Percentiles rank a stretch among this genome's conserved stretches.
Conservation (phyloP, 805 yeast genomes). For the Sugiyamaella boreocaroliniensis region DNA sequence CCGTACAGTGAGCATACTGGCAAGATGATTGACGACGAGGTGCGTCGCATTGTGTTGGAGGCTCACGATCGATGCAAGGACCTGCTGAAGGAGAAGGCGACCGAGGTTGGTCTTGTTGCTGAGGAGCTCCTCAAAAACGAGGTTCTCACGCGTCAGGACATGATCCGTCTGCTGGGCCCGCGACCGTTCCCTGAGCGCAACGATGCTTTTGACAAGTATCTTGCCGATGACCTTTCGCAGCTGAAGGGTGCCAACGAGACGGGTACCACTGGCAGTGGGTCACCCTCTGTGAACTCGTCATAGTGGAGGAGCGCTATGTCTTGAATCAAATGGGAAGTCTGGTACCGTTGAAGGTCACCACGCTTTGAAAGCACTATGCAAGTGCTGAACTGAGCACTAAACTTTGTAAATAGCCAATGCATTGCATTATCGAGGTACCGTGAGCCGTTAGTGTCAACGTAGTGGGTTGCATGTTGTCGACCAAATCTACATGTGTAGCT, state of each 20-base stretch:
- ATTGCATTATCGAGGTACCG: background rate
- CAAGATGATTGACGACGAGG: slow-evolving; percentile 58
- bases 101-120: slow-evolving; percentile 63
- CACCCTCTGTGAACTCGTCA: background rate
- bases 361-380: background rate
- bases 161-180: slow-evolving; percentile 68
- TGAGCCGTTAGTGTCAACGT: no score
- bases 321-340: no score
- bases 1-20: slow-evolving; percentile 73
- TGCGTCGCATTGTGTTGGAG: slow-evolving; percentile 57
- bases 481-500: background rate
- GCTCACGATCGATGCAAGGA: slow-evolving; percentile 55
- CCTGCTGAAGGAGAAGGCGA: slow-evolving; percentile 51
- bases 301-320: background rate
- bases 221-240: slow-evolving; percentile 26
- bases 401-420: background rate
- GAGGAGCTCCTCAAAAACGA: slow-evolving; percentile 65
- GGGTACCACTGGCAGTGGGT: background rate
- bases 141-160: slow-evolving; percentile 74
- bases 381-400: background rate
- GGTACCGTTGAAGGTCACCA: no score
- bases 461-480: no score
- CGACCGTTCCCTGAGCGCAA: slow-evolving; percentile 73
- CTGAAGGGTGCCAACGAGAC: background rate
- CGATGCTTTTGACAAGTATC: slow-evolving; percentile 85